Evolutionary conservation across 768 basidiomycete genomes (phyloP).

Genomic region (Cystobasidium onofrii): DNA sequence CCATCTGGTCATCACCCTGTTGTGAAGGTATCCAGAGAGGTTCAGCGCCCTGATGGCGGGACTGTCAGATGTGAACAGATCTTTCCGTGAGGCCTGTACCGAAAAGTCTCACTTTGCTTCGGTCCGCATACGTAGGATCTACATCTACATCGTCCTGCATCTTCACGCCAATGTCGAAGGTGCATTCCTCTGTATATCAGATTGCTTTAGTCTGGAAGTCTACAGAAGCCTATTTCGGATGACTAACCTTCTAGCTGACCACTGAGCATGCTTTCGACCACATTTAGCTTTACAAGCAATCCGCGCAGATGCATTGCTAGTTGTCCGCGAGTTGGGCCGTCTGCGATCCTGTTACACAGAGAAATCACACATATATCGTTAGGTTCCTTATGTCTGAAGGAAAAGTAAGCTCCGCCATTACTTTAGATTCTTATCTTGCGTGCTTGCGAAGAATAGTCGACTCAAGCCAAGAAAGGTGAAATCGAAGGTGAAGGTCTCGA

Average conservation of each 20-base stretch:
- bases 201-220: too few relatives aligned
- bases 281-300: constrained; percentile 69
- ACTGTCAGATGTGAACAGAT: too few relatives aligned
- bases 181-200: constrained; percentile 15
- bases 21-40: constrained; percentile 2
- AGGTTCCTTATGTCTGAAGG: neutral
- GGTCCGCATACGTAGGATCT: constrained; percentile 21
- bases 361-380: neutral
- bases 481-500: constrained; percentile 87
- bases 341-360: constrained; percentile 54
- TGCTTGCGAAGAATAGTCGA: constrained; percentile 64
- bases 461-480: constrained; percentile 67
- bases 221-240: neutral
- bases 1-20: constrained; percentile 4
- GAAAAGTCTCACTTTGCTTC: constrained; percentile 11
- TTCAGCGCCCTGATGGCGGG: neutral
- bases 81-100: too few relatives aligned
- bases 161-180: constrained; percentile 35
- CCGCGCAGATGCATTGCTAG: constrained; percentile 72
- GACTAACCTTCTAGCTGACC: constrained; percentile 31
- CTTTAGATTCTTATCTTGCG: constrained; percentile 50
- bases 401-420: neutral
- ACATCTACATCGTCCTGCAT: constrained; percentile 32
- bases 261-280: constrained; percentile 66
- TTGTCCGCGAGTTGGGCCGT: constrained; percentile 58